Evolutionary conservation across 257 asterid species (phyloP).

Genomic region (Ballota nigra): DNA sequence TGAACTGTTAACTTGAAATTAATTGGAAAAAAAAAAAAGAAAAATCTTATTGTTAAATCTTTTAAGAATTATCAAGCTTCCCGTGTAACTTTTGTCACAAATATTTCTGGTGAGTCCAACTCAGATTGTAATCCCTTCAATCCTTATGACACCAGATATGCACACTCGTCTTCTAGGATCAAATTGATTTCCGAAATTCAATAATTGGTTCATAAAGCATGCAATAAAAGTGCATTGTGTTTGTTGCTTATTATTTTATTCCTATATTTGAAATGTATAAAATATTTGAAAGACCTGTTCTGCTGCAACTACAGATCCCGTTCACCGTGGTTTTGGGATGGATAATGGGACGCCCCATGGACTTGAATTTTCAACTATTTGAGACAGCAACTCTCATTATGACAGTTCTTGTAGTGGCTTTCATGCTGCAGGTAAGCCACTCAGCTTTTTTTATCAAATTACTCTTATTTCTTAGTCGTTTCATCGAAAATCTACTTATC

Average conservation of each 20-base stretch:
- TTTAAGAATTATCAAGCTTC: not conserved
- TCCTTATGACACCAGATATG: too few relatives aligned
- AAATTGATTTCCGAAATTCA: not conserved
- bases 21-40: not conserved
- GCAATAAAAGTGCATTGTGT: not conserved
- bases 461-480: not conserved
- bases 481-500: too few relatives aligned
- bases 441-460: not conserved
- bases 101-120: not conserved
- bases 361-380: conserved; percentile 71
- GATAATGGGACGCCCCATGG: conserved; percentile 73
- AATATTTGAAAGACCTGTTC: not conserved
- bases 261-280: not conserved
- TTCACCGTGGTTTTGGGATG: conserved; percentile 76
- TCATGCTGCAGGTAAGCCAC: conserved; percentile 65
- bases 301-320: conserved; percentile 53
- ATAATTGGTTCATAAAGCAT: conserved; percentile 1
- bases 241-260: not conserved
- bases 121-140: not conserved
- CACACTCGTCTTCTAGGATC: not conserved
- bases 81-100: not conserved
- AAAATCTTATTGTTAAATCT: too few relatives aligned
- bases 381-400: conserved; percentile 77
- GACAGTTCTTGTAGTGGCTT: conserved; percentile 78
- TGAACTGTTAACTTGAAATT: too few relatives aligned